A percentile compares a stretch with the other conserved stretches of the same genome.
These are phyloP conservation scores for Eudorina sp. DNA, from an alignment of 139 green algal genomes.

Conservation along the genomic window DNA sequence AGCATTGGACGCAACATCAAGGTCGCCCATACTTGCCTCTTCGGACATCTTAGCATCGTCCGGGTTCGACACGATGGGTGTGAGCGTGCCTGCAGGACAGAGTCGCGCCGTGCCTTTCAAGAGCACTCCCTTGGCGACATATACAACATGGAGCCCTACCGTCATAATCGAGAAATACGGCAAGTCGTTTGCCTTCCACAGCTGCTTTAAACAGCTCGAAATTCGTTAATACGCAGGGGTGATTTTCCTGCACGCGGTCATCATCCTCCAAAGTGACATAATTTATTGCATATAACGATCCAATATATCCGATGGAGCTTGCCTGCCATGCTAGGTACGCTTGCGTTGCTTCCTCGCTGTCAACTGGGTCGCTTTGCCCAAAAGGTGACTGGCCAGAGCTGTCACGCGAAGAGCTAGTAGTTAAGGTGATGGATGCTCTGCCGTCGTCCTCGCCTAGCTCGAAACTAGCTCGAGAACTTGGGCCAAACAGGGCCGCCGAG, in stretches of 20 bases:
- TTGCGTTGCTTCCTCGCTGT: background rate
- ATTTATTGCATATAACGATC: background rate
- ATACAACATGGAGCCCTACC: constrained; percentile 59
- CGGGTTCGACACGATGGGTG: constrained; percentile 96
- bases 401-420: background rate
- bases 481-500: background rate
- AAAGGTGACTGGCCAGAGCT: background rate
- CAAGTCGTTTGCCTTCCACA: constrained; percentile 83
- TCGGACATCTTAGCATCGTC: constrained; percentile 91
- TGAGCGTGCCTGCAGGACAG: constrained; percentile 88
- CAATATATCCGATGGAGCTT: background rate
- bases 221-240: constrained; percentile 76
- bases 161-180: constrained; percentile 98
- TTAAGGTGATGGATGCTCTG: background rate
- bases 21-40: constrained; percentile 56
- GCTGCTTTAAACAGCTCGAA: constrained; percentile 70
- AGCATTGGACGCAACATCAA: background rate
- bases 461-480: background rate
- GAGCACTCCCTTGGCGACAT: background rate
- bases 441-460: constrained; percentile 7
- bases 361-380: background rate
- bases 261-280: background rate
- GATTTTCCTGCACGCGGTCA: constrained; percentile 62
- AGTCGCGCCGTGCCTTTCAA: background rate
- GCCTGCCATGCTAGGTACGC: constrained; percentile 26